These are phyloP conservation scores for Boletus eberwhitei DNA, from an alignment of 768 basidiomycete species.

Conservation along the genomic window DNA sequence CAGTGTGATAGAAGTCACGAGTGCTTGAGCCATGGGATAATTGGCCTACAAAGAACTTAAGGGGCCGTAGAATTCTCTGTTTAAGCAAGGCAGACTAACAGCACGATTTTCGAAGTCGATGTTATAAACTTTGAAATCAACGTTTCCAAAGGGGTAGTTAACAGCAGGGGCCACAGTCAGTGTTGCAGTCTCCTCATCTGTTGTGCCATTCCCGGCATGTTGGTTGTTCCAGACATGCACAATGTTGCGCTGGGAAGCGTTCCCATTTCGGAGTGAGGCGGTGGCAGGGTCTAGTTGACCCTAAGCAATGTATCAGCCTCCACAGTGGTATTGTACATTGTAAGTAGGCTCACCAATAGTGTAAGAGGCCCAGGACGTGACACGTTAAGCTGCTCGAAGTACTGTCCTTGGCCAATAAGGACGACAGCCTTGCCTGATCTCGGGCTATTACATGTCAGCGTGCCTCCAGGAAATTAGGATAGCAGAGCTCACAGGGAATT, in stretches of 20 bases:
- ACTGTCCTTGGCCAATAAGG: constrained; percentile 56
- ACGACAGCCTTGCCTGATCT: constrained; percentile 41
- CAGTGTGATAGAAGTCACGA: constrained; percentile 60
- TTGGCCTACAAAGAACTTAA: constrained; percentile 37
- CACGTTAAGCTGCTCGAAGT: constrained; percentile 58
- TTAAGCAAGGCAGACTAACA: constrained; percentile 33
- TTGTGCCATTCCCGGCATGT: constrained; percentile 41
- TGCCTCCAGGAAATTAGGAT: neutral
- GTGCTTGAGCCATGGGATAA: constrained; percentile 57
- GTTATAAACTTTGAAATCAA: constrained; percentile 63
- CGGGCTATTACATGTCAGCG: constrained; percentile 34
- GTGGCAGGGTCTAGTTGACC: constrained; percentile 47
- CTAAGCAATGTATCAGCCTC: constrained; percentile 23
- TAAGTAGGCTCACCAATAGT: constrained; percentile 41
- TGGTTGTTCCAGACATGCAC: constrained; percentile 52
- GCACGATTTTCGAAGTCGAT: constrained; percentile 66
- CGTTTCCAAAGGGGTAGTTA: constrained; percentile 49
- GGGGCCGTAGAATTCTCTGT: neutral
- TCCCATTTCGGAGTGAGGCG: constrained; percentile 38
- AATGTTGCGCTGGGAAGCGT: constrained; percentile 44
- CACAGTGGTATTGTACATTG: neutral
- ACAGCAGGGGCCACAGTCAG: constrained; percentile 52
- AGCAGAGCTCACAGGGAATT: constrained; percentile 46
- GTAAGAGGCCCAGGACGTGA: constrained; percentile 52
- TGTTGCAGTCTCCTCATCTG: constrained; percentile 59